These are phyloP conservation scores for Capillidium heterosporum DNA, from an alignment of 371 early-diverging fungal genomes.

Conservation along the genomic window DNA sequence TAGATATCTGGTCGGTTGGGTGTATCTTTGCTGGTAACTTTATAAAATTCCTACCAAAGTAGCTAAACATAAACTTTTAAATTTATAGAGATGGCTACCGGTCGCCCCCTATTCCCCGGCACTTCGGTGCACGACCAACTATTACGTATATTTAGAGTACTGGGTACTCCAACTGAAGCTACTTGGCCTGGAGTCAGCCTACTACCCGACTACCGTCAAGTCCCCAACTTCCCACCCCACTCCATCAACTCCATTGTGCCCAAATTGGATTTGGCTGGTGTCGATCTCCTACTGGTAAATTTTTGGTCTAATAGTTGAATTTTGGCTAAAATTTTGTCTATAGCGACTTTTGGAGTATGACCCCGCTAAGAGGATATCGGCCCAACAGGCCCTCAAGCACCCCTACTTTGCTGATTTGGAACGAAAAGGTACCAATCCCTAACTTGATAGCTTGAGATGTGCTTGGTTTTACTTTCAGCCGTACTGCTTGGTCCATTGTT, in stretches of 20 bases:
- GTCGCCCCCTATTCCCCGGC: slow-evolving; percentile 93
- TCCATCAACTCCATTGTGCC: slow-evolving; percentile 54
- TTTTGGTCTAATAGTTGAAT: slow-evolving; percentile 1
- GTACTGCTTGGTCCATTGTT: too few relatives aligned
- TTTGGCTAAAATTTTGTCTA: neutral
- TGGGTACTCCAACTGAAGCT: slow-evolving; percentile 80
- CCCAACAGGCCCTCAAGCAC: slow-evolving; percentile 69
- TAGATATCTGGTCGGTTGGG: slow-evolving; percentile 99
- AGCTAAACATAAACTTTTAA: neutral
- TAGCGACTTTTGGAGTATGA: slow-evolving; percentile 63
- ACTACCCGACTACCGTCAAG: slow-evolving; percentile 75
- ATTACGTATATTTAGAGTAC: slow-evolving; percentile 67
- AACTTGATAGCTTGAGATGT: too few relatives aligned
- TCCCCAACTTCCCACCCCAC: slow-evolving; percentile 48
- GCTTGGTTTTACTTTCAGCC: too few relatives aligned
- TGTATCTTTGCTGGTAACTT: slow-evolving; percentile 82
- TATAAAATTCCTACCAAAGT: neutral
- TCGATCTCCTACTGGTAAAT: slow-evolving; percentile 49
- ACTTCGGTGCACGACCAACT: slow-evolving; percentile 78
- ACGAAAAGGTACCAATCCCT: too few relatives aligned
- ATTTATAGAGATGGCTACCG: slow-evolving; percentile 60
- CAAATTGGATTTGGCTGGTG: slow-evolving; percentile 58
- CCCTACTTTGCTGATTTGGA: slow-evolving; percentile 18
- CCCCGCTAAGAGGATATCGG: slow-evolving; percentile 78
- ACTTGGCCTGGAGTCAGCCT: slow-evolving; percentile 85